Conservation (phyloP, 2,329 filamentous ascomycete genomes). For the Coniochaeta hoffmannii region DNA sequence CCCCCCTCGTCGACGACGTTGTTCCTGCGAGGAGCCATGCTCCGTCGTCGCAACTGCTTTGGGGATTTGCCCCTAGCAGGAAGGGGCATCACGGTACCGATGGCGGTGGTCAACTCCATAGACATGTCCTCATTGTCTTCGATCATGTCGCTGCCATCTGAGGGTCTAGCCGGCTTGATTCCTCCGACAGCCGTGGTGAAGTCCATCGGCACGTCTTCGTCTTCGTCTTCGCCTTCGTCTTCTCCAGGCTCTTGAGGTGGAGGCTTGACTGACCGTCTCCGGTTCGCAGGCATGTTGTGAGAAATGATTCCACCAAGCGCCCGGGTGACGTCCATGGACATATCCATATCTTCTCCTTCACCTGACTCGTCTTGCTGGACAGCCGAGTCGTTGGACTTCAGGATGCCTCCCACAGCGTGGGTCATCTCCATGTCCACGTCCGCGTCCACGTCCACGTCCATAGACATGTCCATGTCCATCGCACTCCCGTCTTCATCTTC, state of each 20-base stretch:
- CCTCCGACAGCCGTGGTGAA: conserved; percentile 72
- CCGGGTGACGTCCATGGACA: conserved; percentile 92
- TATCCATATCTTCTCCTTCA: conserved; percentile 52
- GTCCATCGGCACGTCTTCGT: conserved; percentile 72
- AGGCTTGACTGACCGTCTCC: conserved; percentile 14
- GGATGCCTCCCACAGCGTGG: conserved; percentile 34
- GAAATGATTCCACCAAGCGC: conserved; percentile 73
- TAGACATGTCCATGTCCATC: conserved; percentile 48
- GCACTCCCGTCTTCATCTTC: conserved; percentile 34
- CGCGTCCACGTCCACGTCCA: conserved; percentile 41
- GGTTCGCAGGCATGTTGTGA: conserved; percentile 21
- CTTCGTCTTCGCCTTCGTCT: conserved; percentile 21
- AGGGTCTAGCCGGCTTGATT: conserved; percentile 39
- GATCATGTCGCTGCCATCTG: conserved; percentile 25
- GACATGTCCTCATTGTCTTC: conserved; percentile 62
- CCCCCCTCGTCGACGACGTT: conserved; percentile 25
- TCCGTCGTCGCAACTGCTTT: conserved; percentile 14
- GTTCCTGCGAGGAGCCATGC: conserved; percentile 14
- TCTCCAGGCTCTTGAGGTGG: conserved; percentile 8
- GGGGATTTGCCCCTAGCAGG: background rate
- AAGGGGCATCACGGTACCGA: conserved; percentile 45
- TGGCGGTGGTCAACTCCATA: conserved; percentile 67
- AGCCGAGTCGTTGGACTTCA: conserved; percentile 15
- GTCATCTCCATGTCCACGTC: conserved; percentile 50
- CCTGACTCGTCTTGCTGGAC: conserved; percentile 21